phyloP scores from a whole-genome alignment of 148 eudicot genomes.

The Gaultheria prostrata region DNA sequence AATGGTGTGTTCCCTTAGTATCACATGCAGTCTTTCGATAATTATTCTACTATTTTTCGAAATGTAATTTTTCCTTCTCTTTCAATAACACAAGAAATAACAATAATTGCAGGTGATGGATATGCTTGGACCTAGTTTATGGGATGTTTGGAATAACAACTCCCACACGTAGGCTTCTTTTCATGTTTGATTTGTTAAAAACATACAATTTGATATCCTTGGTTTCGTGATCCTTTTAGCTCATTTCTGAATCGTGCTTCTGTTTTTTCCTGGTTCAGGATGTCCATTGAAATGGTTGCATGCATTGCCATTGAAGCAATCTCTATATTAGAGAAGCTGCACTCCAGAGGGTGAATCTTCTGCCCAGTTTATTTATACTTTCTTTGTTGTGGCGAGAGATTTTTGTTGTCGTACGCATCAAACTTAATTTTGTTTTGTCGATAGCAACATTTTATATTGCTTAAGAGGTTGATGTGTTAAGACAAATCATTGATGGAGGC shows the following conservation, averaged over 20 bases:
- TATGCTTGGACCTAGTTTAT: conserved; percentile 94
- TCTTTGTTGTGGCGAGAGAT: background rate
- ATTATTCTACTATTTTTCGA: background rate
- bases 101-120: conserved; percentile 79
- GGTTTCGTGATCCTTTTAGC: background rate
- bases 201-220: background rate
- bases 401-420: background rate
- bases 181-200: background rate
- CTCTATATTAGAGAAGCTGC: conserved; percentile 87
- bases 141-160: conserved; percentile 94
- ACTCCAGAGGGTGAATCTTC: conserved; percentile 69
- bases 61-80: background rate
- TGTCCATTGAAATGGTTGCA: conserved; percentile 93
- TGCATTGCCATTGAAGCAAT: conserved; percentile 95
- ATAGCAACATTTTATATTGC: background rate
- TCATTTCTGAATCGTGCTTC: background rate
- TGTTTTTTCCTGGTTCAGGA: conserved; percentile 40
- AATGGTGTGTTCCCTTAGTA: conserved; percentile 49
- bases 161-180: conserved; percentile 60
- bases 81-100: background rate
- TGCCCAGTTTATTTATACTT: background rate
- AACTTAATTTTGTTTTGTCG: background rate
- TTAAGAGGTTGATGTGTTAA: background rate
- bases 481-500: background rate
- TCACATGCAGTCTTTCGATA: conserved; percentile 9